Base-by-base conservation (phyloP, 106 monocot genomes). In the Dactylorhiza incarnata region DNA sequence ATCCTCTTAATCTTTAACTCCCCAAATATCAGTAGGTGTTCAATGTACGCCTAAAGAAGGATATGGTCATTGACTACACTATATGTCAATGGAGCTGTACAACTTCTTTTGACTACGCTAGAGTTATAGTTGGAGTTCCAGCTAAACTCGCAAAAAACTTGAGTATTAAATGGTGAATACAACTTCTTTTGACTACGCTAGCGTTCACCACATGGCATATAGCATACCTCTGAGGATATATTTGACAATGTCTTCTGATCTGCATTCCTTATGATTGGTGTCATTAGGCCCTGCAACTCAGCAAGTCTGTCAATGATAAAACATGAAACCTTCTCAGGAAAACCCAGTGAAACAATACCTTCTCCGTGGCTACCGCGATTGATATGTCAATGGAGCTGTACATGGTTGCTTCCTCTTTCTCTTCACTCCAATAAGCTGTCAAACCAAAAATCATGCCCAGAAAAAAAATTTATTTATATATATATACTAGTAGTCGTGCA, bases 221-320 rank as follows among this genome's bases (percentile, higher is more conserved):
- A 53, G 75, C 15, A 52, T 90, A 94, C 94, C 94, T 99, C 99
- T 61, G 73, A 82, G 45, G 99, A 99, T 83, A 99, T 99, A 48
- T 87, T 74, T 71, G 88, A 82, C 55, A 99, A 69, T 56, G 91
- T 71, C 75, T 99, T 99, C 73, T 91, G 82, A 84, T 99, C 94
- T 68, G 99, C 99, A 94, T 94, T 94, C 53, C 89, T 87, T 58
- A 99, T 83, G 22, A 99, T 99, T 68, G 99, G 99, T 53, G 99
- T 99, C 94, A 94, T 99, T 78, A 99, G 82, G 67, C 99, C 99
- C 99, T 99, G 79, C 26, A 82, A 14, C 22, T 24, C 53, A 77
- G 58, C 58, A 47, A 43, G 59, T 58, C 26, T 54, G 23, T 55
- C 22, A 83, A 24, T 25, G 5, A n/a, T 20, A 75, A 20, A 71